phyloP scores from a whole-genome alignment of 306 rosid species.

The Geum urbanum region DNA sequence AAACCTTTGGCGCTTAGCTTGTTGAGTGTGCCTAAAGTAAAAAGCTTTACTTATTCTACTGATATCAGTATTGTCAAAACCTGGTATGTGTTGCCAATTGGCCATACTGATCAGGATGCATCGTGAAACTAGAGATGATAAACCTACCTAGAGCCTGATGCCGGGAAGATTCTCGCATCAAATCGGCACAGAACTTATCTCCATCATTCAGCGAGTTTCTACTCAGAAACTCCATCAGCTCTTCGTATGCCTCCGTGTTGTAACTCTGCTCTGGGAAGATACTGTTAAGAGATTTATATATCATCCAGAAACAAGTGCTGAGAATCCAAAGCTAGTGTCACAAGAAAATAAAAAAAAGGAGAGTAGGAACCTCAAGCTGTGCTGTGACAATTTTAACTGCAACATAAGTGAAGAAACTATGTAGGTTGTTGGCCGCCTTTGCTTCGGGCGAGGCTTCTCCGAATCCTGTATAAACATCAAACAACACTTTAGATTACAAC shows the following conservation, averaged over 20 bases:
- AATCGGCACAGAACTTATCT: slow-evolving; percentile 71
- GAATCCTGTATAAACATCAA: slow-evolving; percentile 46
- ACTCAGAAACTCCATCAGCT: slow-evolving; percentile 68
- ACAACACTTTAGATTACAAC: not conserved
- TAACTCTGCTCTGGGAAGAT: slow-evolving; percentile 58
- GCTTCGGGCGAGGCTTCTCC: slow-evolving; percentile 95
- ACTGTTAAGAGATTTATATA: slow-evolving; percentile 16
- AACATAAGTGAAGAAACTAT: slow-evolving; percentile 73
- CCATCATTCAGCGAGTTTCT: slow-evolving; percentile 77
- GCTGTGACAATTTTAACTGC: slow-evolving; percentile 79
- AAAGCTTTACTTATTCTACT: not conserved
- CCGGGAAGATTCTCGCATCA: slow-evolving; percentile 89
- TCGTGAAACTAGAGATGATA: not conserved
- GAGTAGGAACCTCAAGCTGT: slow-evolving; percentile 70
- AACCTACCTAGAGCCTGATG: slow-evolving; percentile 66
- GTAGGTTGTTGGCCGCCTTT: slow-evolving; percentile 78
- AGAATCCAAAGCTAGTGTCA: not conserved
- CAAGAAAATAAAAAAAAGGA: not conserved
- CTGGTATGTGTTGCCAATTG: not conserved
- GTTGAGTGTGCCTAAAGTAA: not conserved
- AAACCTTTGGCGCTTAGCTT: not conserved
- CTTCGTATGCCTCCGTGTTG: slow-evolving; percentile 75
- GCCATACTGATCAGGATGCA: not conserved
- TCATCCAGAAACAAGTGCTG: not conserved
- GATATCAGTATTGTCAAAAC: not conserved